Evolutionary conservation across 441 rosid species (phyloP).

Genomic region (Pelargonium exstipulatum): DNA sequence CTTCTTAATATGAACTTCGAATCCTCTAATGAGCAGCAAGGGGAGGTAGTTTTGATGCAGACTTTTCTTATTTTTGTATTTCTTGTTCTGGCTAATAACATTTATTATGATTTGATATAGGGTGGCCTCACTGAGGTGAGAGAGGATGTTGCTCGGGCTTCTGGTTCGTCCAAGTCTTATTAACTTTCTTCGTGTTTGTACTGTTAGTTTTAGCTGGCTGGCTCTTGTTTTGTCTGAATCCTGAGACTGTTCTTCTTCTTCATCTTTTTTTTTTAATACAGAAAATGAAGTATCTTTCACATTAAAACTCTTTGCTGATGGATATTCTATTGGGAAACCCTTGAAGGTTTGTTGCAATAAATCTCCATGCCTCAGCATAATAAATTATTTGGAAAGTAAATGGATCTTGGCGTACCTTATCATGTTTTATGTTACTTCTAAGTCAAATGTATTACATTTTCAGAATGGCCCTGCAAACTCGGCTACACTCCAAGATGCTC

Average conservation of each 20-base stretch:
- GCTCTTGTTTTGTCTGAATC: constrained; percentile 13
- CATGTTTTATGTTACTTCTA: background rate
- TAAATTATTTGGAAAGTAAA: constrained; percentile 2
- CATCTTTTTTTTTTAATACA: constrained; percentile 25
- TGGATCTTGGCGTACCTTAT: background rate
- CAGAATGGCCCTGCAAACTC: constrained; percentile 43
- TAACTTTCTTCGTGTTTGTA: constrained; percentile 21
- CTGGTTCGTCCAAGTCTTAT: constrained; percentile 34
- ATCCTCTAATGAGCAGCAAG: too few relatives aligned
- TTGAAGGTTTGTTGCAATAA: constrained; percentile 52
- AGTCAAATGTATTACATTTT: constrained; percentile 17
- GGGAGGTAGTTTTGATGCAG: background rate
- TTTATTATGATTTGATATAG: constrained; percentile 34
- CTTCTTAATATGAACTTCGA: background rate
- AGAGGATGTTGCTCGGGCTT: constrained; percentile 29
- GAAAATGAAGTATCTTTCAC: constrained; percentile 70
- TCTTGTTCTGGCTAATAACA: constrained; percentile 10
- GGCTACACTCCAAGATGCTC: constrained; percentile 49
- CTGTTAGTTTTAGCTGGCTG: constrained; percentile 16
- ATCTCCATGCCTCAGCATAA: background rate
- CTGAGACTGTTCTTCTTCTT: constrained; percentile 12
- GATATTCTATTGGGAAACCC: constrained; percentile 70
- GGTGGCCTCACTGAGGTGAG: constrained; percentile 27
- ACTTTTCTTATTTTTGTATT: background rate
- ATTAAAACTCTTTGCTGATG: constrained; percentile 69